Base-by-base conservation (phyloP, 129 eudicot genomes). In the Smallanthus sonchifolius region DNA sequence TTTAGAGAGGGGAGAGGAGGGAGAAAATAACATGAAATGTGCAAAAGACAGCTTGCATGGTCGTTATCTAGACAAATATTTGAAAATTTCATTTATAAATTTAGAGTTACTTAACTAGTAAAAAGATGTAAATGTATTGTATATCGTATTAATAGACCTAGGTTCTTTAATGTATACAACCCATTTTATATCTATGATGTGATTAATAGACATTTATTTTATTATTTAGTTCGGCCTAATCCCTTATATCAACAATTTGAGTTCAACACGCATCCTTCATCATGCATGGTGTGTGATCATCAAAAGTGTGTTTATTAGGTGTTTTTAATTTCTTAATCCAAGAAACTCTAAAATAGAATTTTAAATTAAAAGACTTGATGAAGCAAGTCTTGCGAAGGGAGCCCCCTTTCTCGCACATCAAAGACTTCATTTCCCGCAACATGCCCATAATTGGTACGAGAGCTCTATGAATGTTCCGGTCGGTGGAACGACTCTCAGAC, bases 261-360 rank as follows among this genome's bases (percentile, higher is more conserved):
- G 34, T 65, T 49, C 55, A 37, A 39, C 39, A 65, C n/a, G 65
- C 16, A 75, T 65, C 30, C 38, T 20, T 36, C 79, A 37, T 36
- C 66, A 65, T 65, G 14, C 56, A 37, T 65, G 65, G 3, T 52
- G 73, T 16, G 63, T 75, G 79, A 65, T 38, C 43, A n/a, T 65
- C 16, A 32, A 59, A 44, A 20, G 32, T 1, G 4, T 6, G 38
- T 32, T 24, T 3, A 11, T 2, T 11, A 7, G 10, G 9, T 2
- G 2, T 8, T 11, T 3, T 6, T 9, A 7, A 38, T 3, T 38
- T 0, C 7, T 38, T 43, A 8, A 8, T 43, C 7, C 8, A 8
- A 10, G 7, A 10, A 43, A 1, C 13, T 9, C 3, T 45, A 10
- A 2, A 9, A 13, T 8, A 44, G 10, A 44, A 9, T 44, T 44